A percentile compares a stretch with the other conserved stretches of the same genome.
phyloP scores from a whole-genome alignment of 305 asterid genomes.

The Fraxinus greggii region DNA sequence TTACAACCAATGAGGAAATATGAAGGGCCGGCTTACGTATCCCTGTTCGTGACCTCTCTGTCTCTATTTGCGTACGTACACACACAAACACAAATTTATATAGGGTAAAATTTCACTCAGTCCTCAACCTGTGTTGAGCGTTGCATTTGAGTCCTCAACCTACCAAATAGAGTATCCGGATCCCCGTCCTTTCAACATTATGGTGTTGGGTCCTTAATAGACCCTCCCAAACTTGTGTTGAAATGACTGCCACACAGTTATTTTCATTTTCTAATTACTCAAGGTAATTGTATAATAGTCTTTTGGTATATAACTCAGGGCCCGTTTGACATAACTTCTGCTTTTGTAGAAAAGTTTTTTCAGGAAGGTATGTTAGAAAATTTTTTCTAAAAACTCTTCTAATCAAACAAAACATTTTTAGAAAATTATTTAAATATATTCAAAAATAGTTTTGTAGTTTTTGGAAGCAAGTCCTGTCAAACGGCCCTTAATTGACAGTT shows the following conservation, averaged over 20 bases:
- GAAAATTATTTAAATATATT: no score
- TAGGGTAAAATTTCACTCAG: background rate
- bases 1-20: slow-evolving; percentile 1
- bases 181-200: background rate
- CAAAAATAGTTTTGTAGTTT: no score
- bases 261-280: background rate
- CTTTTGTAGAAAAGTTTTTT: background rate
- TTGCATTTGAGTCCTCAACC: background rate
- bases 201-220: background rate
- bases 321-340: no score
- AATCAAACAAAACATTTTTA: no score
- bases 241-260: background rate
- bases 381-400: no score
- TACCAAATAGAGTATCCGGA: background rate
- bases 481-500: background rate
- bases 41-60: slow-evolving; percentile 21
- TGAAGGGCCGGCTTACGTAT: slow-evolving; percentile 46
- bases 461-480: background rate
- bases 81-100: background rate
- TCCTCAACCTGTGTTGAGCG: background rate
- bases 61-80: background rate
- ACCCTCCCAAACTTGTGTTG: background rate
- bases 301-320: background rate
- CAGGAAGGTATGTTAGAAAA: no score
- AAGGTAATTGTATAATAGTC: background rate